Base-by-base conservation (phyloP, 2,329 filamentous ascomycete species). In the Ophiostoma ips region DNA sequence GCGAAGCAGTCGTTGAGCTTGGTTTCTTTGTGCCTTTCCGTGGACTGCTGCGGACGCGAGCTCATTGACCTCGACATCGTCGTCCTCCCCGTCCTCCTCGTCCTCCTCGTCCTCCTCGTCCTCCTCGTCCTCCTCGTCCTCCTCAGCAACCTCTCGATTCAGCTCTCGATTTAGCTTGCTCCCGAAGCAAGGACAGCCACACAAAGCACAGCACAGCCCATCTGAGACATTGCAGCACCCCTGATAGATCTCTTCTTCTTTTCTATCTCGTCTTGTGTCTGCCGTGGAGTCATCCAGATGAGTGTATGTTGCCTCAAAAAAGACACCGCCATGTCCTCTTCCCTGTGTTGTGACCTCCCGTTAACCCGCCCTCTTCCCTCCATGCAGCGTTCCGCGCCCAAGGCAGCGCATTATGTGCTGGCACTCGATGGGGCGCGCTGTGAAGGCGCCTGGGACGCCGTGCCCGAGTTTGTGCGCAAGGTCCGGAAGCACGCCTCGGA, bases 401-500 rank as follows among this genome's bases (percentile, higher is more conserved):
- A 98, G 71, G 89, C 82, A 55, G 76, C 76, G 58, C 79, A 82
- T 63, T 96, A 96, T 67, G 76, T 95, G 58, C 75, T 77, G 63
- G 79, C 81, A 66, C 78, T 98, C 61, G 87, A 96, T 64, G 76
- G 82, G 58, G 88, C 87, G 57, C 84, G 92, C 61, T 94, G 87
- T 66, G 81, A 90, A 60, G 88, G 84, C 48, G 82, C 81, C 64
- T 98, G 92, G 92, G 73, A 80, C 57, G 79, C 85, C 30, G 76
- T 96, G 30, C 86, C 87, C 24, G 90, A 96, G 68, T 76, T 94
- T 55, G 82, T 92, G 60, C 81, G 90, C 64, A 98, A 98, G 68
- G 77, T 96, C 61, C 84, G 84, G 61, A 96, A 98, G 67, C 90
- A 98, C 75, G 86, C 88, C 59, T 83, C 88, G 37, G 78, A 85